Evolutionary conservation across 306 rosid species (phyloP), one percentile per base, ranked within the genome.

Genomic region (Malus sylvestris): DNA sequence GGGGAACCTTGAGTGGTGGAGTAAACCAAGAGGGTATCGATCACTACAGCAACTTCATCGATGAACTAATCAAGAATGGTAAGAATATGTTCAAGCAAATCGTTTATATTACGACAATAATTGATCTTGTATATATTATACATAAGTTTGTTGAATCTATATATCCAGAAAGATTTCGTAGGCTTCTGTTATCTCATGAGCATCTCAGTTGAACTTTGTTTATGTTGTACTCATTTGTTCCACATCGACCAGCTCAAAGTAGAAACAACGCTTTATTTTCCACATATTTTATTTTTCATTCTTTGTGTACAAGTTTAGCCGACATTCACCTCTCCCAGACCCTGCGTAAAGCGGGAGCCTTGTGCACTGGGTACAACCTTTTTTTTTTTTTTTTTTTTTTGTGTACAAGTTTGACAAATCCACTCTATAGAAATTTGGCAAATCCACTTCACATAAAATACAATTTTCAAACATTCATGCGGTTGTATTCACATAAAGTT

Each of bases 1-100:
- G 55, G 22, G 88, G 85, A 68, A 71, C 81, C 5, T 42, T 85
- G 33, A 45, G 79, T 75, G 88, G 81, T 10, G 85, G 85, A 25
- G 8, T 85, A 45, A 85, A 85, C 13, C 76, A 81, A 72, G 64
- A 79, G 65, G 85, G 88, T 10, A 8, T 85, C 40, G 45, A 75
- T 76, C 76, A 81, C 72, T 85, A 81, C 80, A 85, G 69, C 68
- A 30, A 25, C 22, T 72, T 85, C 42, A 79, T 85, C 11, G 53
- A 85, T 20, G 80, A 78, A 13, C 59, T 81, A 68, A 76, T 84
- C n/a, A 63, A 27, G 5, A 63, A 63, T 25, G 33, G 67, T 61
- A 61, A 61, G 38, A 61, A 25, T 12, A 3, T 61, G 18, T 61
- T 30, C 55, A 49, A 49, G 55, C 3, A 49, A 49, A 49, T 49